A percentile compares a stretch with the other conserved stretches of the same genome.
These are phyloP conservation scores for Suillus subaureus DNA, from an alignment of 768 basidiomycete genomes.

Conservation along the genomic window DNA sequence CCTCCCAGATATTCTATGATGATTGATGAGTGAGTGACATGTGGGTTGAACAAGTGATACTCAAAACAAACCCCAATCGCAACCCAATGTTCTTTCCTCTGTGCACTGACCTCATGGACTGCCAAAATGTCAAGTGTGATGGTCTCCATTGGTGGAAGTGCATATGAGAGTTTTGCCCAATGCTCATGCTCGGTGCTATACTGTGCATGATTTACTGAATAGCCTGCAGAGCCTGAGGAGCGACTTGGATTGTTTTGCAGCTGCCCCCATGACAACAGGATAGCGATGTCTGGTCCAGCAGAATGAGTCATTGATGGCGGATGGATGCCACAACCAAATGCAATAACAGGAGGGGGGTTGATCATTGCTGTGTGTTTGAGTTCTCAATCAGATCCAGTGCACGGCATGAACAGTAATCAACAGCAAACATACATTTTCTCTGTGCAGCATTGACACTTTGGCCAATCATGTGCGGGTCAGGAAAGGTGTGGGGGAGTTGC, in stretches of 20 bases:
- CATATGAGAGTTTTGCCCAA: slow-evolving; percentile 5
- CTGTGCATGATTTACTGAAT: slow-evolving; percentile 3
- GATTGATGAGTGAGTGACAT: neutral
- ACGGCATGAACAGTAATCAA: too few relatives aligned
- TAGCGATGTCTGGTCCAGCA: neutral
- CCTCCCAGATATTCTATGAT: slow-evolving; percentile 13
- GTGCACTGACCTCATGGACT: neutral
- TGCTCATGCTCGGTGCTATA: neutral
- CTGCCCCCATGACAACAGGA: neutral
- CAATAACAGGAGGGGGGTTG: slow-evolving; percentile 7
- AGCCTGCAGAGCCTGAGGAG: neutral
- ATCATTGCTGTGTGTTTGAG: too few relatives aligned
- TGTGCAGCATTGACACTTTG: slow-evolving; percentile 5
- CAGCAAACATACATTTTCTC: neutral
- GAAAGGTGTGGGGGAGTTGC: neutral
- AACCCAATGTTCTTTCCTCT: neutral
- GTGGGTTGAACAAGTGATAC: neutral
- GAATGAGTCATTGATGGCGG: too few relatives aligned
- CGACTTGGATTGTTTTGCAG: neutral
- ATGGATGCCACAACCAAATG: too few relatives aligned
- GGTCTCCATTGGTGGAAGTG: slow-evolving; percentile 7
- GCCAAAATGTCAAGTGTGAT: slow-evolving; percentile 9
- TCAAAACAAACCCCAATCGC: neutral
- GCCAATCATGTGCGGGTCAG: slow-evolving; percentile 2
- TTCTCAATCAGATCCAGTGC: too few relatives aligned